These are phyloP conservation scores for Acanthamoeba sp. DNA, from an alignment of 208 protist genomes.

Conservation along the genomic window DNA sequence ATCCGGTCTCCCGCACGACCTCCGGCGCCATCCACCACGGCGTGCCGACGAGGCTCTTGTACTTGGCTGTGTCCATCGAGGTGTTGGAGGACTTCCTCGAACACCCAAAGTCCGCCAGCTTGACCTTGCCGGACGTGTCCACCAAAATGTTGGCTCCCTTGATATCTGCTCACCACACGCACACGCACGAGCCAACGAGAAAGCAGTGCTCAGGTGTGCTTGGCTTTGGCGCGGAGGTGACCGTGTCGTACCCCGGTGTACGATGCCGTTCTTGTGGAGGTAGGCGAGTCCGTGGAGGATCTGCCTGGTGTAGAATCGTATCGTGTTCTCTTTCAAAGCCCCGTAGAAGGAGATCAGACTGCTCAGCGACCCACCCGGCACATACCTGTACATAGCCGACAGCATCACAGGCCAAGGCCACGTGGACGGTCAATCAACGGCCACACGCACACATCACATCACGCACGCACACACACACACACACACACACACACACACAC, in stretches of 20 bases:
- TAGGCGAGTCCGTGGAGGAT: constrained; percentile 70
- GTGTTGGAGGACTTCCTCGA: constrained; percentile 39
- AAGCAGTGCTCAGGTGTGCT: neutral
- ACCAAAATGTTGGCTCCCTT: constrained; percentile 92
- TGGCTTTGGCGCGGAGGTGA: neutral
- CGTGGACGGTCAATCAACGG: too few relatives aligned
- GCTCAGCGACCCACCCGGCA: constrained; percentile 66
- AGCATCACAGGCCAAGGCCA: too few relatives aligned
- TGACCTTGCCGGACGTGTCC: constrained; percentile 82
- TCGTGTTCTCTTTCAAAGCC: neutral
- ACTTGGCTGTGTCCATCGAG: constrained; percentile 55
- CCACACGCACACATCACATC: too few relatives aligned
- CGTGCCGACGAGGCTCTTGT: constrained; percentile 90
- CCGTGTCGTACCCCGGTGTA: constrained; percentile 70
- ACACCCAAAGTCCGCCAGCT: constrained; percentile 89
- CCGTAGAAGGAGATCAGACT: constrained; percentile 67
- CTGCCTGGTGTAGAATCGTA: constrained; percentile 64
- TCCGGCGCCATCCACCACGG: constrained; percentile 91
- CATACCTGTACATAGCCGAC: neutral
- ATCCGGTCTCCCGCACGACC: constrained; percentile 67
- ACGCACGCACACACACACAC: too few relatives aligned
- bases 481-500: too few relatives aligned
- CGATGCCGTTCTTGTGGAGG: constrained; percentile 69
- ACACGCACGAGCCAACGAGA: neutral
- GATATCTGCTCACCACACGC: constrained; percentile 84